These are phyloP conservation scores for Cryoendolithus antarcticus DNA, from an alignment of 2,329 filamentous ascomycete genomes.

Conservation along the genomic window DNA sequence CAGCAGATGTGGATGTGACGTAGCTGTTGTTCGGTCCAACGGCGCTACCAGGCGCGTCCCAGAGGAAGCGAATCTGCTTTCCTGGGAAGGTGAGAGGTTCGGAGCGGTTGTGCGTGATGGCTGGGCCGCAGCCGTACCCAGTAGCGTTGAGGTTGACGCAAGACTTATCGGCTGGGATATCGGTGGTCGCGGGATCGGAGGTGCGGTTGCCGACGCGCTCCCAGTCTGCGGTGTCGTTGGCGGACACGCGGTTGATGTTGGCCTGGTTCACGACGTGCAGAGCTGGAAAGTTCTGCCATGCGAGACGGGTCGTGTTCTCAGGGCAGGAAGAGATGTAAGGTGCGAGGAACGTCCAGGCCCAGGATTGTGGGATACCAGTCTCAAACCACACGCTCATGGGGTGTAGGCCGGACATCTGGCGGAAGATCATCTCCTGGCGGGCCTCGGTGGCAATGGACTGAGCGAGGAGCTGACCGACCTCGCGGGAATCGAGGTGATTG, in stretches of 20 bases:
- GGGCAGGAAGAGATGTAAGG: slow-evolving; percentile 73
- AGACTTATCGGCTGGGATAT: slow-evolving; percentile 33
- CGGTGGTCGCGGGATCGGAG: slow-evolving; percentile 42
- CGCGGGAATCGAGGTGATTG: slow-evolving; percentile 62
- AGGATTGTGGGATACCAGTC: slow-evolving; percentile 67
- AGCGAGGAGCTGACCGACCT: slow-evolving; percentile 58
- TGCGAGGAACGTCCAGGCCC: slow-evolving; percentile 71
- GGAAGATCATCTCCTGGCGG: slow-evolving; percentile 73
- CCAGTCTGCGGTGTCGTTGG: slow-evolving; percentile 46
- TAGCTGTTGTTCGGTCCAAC: slow-evolving; percentile 78
- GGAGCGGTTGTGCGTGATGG: slow-evolving; percentile 56
- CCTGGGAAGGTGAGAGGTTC: slow-evolving; percentile 64
- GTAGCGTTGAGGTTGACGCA: slow-evolving; percentile 47
- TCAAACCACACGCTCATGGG: slow-evolving; percentile 79
- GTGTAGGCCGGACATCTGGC: slow-evolving; percentile 67
- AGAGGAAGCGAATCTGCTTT: slow-evolving; percentile 56
- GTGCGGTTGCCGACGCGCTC: slow-evolving; percentile 53
- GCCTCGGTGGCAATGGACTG: slow-evolving; percentile 70
- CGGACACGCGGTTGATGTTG: slow-evolving; percentile 56
- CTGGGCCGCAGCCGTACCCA: slow-evolving; percentile 48
- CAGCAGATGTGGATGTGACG: slow-evolving; percentile 48
- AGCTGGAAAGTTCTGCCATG: slow-evolving; percentile 75
- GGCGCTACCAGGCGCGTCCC: slow-evolving; percentile 56
- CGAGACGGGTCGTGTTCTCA: slow-evolving; percentile 56
- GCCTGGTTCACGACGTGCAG: slow-evolving; percentile 63